A percentile compares a stretch with the other conserved stretches of the same genome.
phyloP scores from a whole-genome alignment of 164 flowering plant species.

The Stephania cephalantha region DNA sequence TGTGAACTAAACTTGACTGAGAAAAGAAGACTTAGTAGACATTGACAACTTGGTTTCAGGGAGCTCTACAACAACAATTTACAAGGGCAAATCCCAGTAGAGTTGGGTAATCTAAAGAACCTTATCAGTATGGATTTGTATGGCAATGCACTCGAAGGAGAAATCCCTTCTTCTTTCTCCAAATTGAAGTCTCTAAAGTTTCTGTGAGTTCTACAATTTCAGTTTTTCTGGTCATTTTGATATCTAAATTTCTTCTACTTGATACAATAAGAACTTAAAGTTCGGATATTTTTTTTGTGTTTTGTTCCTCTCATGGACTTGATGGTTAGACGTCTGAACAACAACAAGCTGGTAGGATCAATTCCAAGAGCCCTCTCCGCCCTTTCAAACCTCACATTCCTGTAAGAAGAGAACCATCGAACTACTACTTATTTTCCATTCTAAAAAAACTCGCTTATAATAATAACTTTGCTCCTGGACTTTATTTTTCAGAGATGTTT shows the following conservation, averaged over 20 bases:
- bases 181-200: constrained; percentile 65
- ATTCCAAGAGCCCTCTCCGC: constrained; percentile 72
- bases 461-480: not conserved
- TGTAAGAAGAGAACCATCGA: constrained; percentile 37
- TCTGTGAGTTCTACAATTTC: constrained; percentile 42
- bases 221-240: not conserved
- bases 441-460: constrained; percentile 1
- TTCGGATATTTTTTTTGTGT: not conserved
- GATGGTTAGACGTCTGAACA: constrained; percentile 58
- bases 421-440: not conserved
- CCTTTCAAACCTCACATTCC: constrained; percentile 65
- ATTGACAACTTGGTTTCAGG: constrained; percentile 32
- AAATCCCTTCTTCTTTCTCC: constrained; percentile 61
- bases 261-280: not conserved
- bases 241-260: not conserved
- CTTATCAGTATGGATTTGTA: constrained; percentile 82
- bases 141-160: constrained; percentile 53
- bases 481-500: constrained; percentile 64
- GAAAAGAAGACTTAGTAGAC: no score
- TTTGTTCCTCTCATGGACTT: not conserved
- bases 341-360: constrained; percentile 69
- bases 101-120: constrained; percentile 67
- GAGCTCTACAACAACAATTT: constrained; percentile 68
- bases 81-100: constrained; percentile 62
- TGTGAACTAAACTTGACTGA: no score